Percentiles rank a stretch among this genome's conserved stretches.
phyloP scores from a whole-genome alignment of 768 basidiomycete species.

The Mycena chlorophos region DNA sequence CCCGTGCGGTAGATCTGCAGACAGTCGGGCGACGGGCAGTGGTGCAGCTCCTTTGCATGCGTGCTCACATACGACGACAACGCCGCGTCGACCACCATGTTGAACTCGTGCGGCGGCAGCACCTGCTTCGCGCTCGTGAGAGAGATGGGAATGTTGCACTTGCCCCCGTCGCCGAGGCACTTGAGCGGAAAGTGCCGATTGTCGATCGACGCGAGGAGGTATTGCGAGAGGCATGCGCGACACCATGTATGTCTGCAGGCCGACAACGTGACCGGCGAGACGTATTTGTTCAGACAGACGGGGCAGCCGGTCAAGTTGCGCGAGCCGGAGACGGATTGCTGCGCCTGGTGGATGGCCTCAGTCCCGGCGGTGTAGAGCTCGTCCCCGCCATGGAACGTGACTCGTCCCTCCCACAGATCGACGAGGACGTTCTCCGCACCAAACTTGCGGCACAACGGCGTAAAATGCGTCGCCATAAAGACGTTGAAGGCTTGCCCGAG shows the following conservation, averaged over 20 bases:
- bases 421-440: constrained; percentile 60
- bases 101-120: constrained; percentile 53
- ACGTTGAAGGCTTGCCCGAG: constrained; percentile 44
- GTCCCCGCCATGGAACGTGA: constrained; percentile 60
- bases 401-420: constrained; percentile 41
- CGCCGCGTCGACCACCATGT: constrained; percentile 55
- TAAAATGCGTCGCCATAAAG: constrained; percentile 49
- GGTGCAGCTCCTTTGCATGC: constrained; percentile 61
- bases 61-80: constrained; percentile 62
- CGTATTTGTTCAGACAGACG: constrained; percentile 63
- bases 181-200: constrained; percentile 66
- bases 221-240: constrained; percentile 56
- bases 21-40: constrained; percentile 82
- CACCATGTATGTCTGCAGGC: constrained; percentile 72
- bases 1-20: constrained; percentile 67
- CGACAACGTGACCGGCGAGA: constrained; percentile 49
- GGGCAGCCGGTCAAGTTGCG: constrained; percentile 48
- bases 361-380: constrained; percentile 43
- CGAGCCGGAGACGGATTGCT: constrained; percentile 25
- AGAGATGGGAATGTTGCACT: constrained; percentile 62
- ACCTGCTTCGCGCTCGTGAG: constrained; percentile 45
- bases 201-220: constrained; percentile 57
- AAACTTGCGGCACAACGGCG: constrained; percentile 45
- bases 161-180: constrained; percentile 66
- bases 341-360: constrained; percentile 39